Percentiles rank a stretch among this genome's conserved stretches.
Evolutionary conservation across 768 basidiomycete genomes (phyloP).

Genomic region (Gymnopilus dilepis): DNA sequence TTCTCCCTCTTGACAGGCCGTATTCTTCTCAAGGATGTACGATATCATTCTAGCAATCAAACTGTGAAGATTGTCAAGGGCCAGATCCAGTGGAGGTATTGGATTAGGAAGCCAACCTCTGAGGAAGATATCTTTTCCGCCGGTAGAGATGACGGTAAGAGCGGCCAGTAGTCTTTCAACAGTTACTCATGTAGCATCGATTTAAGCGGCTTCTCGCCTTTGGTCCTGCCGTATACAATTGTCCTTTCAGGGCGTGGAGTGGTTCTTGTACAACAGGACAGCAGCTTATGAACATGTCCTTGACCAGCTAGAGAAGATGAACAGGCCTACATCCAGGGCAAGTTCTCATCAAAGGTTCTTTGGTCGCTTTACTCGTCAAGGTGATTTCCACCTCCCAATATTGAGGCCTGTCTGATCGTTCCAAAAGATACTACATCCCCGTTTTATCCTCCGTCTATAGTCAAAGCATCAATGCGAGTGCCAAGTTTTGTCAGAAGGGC

Average conservation of each 20-base stretch:
- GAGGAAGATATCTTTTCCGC: constrained; percentile 66
- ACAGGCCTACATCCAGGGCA: constrained; percentile 40
- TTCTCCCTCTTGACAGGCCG: constrained; percentile 88
- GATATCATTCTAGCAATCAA: constrained; percentile 93
- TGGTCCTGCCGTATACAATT: constrained; percentile 83
- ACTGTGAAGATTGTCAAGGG: constrained; percentile 84
- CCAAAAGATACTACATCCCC: constrained; percentile 31
- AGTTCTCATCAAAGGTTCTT: constrained; percentile 44
- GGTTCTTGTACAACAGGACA: constrained; percentile 91
- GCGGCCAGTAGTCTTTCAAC: not conserved
- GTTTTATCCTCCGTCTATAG: constrained; percentile 37
- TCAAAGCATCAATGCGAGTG: constrained; percentile 35
- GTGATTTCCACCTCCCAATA: constrained; percentile 27
- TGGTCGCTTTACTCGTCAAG: constrained; percentile 46
- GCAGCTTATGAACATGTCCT: constrained; percentile 89
- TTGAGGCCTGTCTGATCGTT: not conserved
- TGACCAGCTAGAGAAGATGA: constrained; percentile 63
- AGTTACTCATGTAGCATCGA: constrained; percentile 15
- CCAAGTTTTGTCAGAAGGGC: constrained; percentile 45
- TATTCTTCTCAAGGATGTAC: constrained; percentile 85
- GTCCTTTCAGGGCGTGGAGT: constrained; percentile 85
- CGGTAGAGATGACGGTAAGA: constrained; percentile 61
- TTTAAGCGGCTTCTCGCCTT: constrained; percentile 40
- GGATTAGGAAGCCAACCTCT: constrained; percentile 82
- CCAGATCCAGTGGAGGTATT: constrained; percentile 92